Evolutionary conservation across 768 basidiomycete species (phyloP).

Genomic region (Mycena pura): DNA sequence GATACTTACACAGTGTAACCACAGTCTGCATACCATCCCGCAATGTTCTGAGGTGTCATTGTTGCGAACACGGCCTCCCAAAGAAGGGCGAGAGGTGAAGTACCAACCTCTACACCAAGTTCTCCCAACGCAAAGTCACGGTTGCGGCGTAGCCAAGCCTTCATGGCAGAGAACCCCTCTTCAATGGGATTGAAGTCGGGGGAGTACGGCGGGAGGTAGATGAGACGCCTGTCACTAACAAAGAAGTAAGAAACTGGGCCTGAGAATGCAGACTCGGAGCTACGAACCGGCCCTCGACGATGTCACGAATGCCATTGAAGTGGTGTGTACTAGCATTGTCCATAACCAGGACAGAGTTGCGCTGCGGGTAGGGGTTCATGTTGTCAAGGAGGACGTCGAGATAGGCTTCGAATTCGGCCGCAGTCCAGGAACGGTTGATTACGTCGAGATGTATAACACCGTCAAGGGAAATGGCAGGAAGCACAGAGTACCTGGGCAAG

Average conservation of each 20-base stretch:
- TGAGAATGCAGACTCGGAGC: neutral
- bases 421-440: slow-evolving; percentile 34
- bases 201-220: slow-evolving; percentile 39
- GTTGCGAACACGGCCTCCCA: slow-evolving; percentile 26
- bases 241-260: no score
- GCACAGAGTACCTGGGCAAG: slow-evolving; percentile 37
- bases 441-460: slow-evolving; percentile 38
- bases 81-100: slow-evolving; percentile 13
- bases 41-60: slow-evolving; percentile 22
- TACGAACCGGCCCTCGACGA: slow-evolving; percentile 27
- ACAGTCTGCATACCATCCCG: slow-evolving; percentile 32
- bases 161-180: slow-evolving; percentile 35
- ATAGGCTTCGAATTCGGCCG: slow-evolving; percentile 30
- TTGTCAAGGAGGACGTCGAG: slow-evolving; percentile 28
- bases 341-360: slow-evolving; percentile 40
- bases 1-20: no score
- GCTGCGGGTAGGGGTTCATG: slow-evolving; percentile 40
- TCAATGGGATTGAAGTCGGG: slow-evolving; percentile 42
- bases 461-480: slow-evolving; percentile 40
- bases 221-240: slow-evolving; percentile 24
- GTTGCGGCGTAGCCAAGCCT: slow-evolving; percentile 29
- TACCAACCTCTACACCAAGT: slow-evolving; percentile 2
- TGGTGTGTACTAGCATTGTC: slow-evolving; percentile 44
- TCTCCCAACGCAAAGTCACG: slow-evolving; percentile 18
- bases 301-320: slow-evolving; percentile 24